Percentiles rank a stretch among this genome's conserved stretches.
Conservation (phyloP, 306 rosid species). For the Vigna reflexopilosa region DNA sequence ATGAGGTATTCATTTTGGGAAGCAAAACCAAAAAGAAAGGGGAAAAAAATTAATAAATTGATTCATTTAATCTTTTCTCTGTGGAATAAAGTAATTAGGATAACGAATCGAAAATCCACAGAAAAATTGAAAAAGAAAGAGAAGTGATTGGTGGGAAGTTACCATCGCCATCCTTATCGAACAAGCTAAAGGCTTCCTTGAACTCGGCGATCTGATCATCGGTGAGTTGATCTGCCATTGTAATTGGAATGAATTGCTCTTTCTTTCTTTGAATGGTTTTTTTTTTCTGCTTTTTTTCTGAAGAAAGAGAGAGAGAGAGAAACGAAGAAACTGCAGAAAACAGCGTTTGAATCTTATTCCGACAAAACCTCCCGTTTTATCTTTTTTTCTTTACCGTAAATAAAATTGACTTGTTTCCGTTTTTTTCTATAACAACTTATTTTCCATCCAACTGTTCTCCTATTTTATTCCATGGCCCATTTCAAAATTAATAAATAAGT, state of each 20-base stretch:
- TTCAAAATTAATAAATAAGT: too few species aligned
- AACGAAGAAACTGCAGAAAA: constrained; percentile 1
- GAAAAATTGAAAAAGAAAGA: neutral
- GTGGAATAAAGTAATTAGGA: neutral
- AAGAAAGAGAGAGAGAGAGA: constrained; percentile 26
- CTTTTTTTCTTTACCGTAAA: constrained; percentile 40
- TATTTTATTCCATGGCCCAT: too few species aligned
- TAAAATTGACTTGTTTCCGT: constrained; percentile 24
- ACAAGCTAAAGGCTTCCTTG: constrained; percentile 85
- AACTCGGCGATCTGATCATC: constrained; percentile 90
- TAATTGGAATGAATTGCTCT: constrained; percentile 31
- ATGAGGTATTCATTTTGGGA: neutral
- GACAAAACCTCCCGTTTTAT: constrained; percentile 43
- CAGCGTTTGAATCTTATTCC: constrained; percentile 33
- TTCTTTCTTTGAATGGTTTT: constrained; percentile 25
- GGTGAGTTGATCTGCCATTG: constrained; percentile 86
- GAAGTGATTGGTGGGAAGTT: neutral
- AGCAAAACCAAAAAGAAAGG: neutral
- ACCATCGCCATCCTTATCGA: constrained; percentile 91
- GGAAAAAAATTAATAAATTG: neutral
- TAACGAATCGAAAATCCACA: neutral
- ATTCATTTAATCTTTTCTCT: neutral
- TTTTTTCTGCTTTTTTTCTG: constrained; percentile 10
- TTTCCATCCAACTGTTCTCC: too few species aligned
- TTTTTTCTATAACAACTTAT: too few species aligned